phyloP scores from a whole-genome alignment of 257 asterid species.

The Galeopsis tetrahit region DNA sequence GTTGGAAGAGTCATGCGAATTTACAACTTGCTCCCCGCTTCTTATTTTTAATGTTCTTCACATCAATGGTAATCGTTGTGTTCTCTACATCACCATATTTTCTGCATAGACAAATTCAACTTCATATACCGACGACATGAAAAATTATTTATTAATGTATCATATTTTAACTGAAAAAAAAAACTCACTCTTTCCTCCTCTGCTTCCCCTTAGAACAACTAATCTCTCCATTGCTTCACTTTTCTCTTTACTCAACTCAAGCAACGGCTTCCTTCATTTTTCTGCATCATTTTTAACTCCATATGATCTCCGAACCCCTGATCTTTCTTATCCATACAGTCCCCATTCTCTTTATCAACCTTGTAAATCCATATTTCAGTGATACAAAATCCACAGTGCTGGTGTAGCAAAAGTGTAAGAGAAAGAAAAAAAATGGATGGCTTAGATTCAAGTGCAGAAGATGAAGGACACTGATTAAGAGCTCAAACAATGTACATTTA shows the following conservation, averaged over 20 bases:
- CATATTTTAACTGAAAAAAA: not conserved
- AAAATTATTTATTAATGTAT: not conserved
- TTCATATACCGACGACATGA: not conserved
- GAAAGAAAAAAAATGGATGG: too few species aligned
- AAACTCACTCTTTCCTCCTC: constrained; percentile 65
- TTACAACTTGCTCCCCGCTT: constrained; percentile 43
- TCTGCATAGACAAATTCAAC: constrained; percentile 50
- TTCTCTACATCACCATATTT: constrained; percentile 74
- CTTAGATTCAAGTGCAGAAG: too few species aligned
- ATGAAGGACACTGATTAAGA: too few species aligned
- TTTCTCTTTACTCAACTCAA: constrained; percentile 51
- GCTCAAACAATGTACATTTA: too few species aligned
- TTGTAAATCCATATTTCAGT: too few species aligned
- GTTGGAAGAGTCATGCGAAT: constrained; percentile 93
- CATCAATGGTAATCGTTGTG: constrained; percentile 63
- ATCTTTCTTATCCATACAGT: constrained; percentile 21
- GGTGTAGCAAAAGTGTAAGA: too few species aligned
- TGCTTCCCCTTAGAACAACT: constrained; percentile 56
- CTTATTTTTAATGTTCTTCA: constrained; percentile 53
- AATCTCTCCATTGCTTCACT: constrained; percentile 42
- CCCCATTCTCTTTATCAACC: constrained; percentile 43
- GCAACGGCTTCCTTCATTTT: constrained; percentile 77
- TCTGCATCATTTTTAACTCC: constrained; percentile 42
- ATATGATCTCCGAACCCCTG: constrained; percentile 24
- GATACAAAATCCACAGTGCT: too few species aligned